These are phyloP conservation scores for Limnanthes douglasii DNA, from an alignment of 345 rosid species.

Conservation along the genomic window DNA sequence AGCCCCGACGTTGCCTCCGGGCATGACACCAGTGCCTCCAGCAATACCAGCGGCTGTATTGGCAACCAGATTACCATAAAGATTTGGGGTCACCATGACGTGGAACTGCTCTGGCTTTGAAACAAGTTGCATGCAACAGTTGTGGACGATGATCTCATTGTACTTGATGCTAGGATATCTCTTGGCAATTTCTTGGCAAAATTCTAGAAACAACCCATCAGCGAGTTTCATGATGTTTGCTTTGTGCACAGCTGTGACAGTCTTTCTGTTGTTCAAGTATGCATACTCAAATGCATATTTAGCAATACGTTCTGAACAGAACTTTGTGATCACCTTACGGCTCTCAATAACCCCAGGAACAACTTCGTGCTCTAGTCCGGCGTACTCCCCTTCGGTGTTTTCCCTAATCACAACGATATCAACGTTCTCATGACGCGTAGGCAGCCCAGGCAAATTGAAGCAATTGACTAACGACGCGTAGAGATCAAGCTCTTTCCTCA, in stretches of 20 bases:
- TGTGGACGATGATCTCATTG: conserved; percentile 89
- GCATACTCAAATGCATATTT: conserved; percentile 99
- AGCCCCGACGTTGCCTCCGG: conserved; percentile 95
- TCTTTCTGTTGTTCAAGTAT: conserved; percentile 87
- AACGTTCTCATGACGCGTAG: conserved; percentile 75
- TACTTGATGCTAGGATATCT: conserved; percentile 83
- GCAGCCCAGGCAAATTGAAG: conserved; percentile 72
- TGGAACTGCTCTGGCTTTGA: conserved; percentile 98
- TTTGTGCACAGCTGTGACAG: conserved; percentile 90
- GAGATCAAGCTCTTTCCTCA: conserved; percentile 82
- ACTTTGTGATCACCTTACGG: conserved; percentile 98
- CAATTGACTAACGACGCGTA: conserved; percentile 89
- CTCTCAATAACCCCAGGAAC: conserved; percentile 98
- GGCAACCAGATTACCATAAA: conserved; percentile 82
- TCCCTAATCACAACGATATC: conserved; percentile 93
- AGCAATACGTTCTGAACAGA: conserved; percentile 93
- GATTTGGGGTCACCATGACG: conserved; percentile 96
- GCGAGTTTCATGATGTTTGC: conserved; percentile 99
- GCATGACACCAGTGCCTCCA: conserved; percentile 98
- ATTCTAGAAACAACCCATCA: conserved; percentile 91
- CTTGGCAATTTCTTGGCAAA: conserved; percentile 88
- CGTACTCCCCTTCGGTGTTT: conserved; percentile 93
- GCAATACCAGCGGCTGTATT: conserved; percentile 97
- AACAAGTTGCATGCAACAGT: conserved; percentile 98
- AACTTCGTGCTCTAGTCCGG: conserved; percentile 93